Evolutionary conservation across 202 grass and related monocot genomes (phyloP).

Genomic region (Hordeum pubiflorum): DNA sequence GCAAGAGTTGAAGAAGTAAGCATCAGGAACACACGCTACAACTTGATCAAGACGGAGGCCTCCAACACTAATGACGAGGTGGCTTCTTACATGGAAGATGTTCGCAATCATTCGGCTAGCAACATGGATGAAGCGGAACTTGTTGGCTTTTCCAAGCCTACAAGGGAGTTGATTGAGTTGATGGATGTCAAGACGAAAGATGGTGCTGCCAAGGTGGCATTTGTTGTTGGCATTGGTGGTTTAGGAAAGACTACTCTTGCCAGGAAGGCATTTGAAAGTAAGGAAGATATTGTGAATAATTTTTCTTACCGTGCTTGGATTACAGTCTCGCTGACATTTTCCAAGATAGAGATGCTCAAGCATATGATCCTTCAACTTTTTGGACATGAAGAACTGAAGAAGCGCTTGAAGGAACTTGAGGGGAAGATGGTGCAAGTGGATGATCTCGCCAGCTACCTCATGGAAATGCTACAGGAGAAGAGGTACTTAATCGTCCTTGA

Average conservation of each 20-base stretch:
- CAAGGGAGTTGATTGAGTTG: neutral
- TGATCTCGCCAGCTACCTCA: neutral
- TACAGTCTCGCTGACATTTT: too few species aligned
- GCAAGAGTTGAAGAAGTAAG: neutral
- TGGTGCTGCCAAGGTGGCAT: neutral
- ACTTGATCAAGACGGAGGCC: neutral
- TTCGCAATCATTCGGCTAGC: neutral
- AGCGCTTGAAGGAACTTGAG: too few species aligned
- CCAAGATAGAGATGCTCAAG: too few species aligned
- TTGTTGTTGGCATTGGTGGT: too few species aligned
- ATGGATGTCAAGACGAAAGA: neutral
- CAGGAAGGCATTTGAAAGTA: too few species aligned
- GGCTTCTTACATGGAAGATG: neutral
- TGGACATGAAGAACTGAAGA: too few species aligned
- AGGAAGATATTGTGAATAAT: too few species aligned
- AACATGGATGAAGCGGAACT: neutral
- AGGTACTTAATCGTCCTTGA: constrained; percentile 25
- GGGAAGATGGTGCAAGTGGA: neutral
- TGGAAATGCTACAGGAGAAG: neutral
- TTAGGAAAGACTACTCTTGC: too few species aligned
- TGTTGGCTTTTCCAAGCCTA: too few species aligned
- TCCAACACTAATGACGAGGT: neutral
- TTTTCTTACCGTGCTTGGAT: too few species aligned
- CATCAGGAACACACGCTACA: neutral
- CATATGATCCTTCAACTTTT: too few species aligned